Conservation (phyloP, 23 red algal species). For the Gracilaria vermiculophylla region DNA sequence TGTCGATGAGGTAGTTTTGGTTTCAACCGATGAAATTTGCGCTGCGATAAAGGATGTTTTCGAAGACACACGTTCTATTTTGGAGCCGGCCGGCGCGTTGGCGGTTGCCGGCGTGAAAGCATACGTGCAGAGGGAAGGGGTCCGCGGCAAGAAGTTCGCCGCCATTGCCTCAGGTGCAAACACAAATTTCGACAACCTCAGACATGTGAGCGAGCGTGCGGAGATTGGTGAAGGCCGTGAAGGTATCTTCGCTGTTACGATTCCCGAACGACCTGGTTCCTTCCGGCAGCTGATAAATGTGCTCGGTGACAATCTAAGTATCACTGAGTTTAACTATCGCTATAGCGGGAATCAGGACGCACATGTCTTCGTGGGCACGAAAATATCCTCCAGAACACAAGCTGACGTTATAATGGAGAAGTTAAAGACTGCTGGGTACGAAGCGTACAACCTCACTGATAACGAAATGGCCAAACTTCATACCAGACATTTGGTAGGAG, state of each 20-base stretch:
- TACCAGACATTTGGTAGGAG: conserved; percentile 90
- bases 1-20: conserved; percentile 90
- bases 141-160: conserved; percentile 46
- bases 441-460: conserved; percentile 78
- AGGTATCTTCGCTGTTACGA: conserved; percentile 92
- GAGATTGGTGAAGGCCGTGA: conserved; percentile 96
- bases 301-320: conserved; percentile 68
- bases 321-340: conserved; percentile 99
- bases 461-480: conserved; percentile 99
- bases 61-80: conserved; percentile 94
- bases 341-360: conserved; percentile 62
- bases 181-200: conserved; percentile 96
- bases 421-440: conserved; percentile 33
- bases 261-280: conserved; percentile 85
- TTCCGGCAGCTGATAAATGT: conserved; percentile 80
- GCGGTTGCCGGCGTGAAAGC: conserved; percentile 87
- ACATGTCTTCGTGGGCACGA: conserved; percentile 90
- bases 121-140: conserved; percentile 48
- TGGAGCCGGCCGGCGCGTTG: conserved; percentile 95
- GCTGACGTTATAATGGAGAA: conserved; percentile 35
- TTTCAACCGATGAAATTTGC: conserved; percentile 97
- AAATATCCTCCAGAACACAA: conserved; percentile 48
- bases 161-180: conserved; percentile 92
- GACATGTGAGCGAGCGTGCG: conserved; percentile 89
- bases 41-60: conserved; percentile 99